These are phyloP conservation scores for Pseudonitzschia delicatissima DNA, from an alignment of 108 stramenopile genomes.

Conservation along the genomic window DNA sequence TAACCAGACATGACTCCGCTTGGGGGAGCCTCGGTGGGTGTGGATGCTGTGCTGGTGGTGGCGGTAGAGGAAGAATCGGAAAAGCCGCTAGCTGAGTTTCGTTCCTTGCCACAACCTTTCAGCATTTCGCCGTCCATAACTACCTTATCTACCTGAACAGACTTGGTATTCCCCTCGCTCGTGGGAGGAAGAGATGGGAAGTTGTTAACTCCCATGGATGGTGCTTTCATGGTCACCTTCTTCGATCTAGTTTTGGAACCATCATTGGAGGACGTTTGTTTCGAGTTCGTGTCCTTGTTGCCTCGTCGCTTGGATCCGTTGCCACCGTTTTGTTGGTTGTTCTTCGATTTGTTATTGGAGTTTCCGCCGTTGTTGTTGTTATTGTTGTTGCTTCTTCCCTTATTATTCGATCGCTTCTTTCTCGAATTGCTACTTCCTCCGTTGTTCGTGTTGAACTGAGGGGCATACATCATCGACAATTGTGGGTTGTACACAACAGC, in stretches of 20 bases:
- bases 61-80: constrained; percentile 44
- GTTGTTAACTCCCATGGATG: constrained; percentile 22
- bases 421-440: not conserved
- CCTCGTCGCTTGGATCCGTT: constrained; percentile 5
- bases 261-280: not conserved
- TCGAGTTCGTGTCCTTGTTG: constrained; percentile 11
- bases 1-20: constrained; percentile 12
- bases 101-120: not conserved
- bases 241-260: not conserved
- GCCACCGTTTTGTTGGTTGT: constrained; percentile 13
- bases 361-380: constrained; percentile 19
- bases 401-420: constrained; percentile 19
- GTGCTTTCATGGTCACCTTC: constrained; percentile 2
- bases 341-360: constrained; percentile 13
- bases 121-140: constrained; percentile 19
- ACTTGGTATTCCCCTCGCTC: constrained; percentile 5
- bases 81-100: not conserved
- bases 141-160: constrained; percentile 20
- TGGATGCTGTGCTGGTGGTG: constrained; percentile 30
- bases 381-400: constrained; percentile 19
- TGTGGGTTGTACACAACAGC: constrained; percentile 2
- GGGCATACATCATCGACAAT: constrained; percentile 6
- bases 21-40: constrained; percentile 17
- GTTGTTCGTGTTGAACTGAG: constrained; percentile 17
- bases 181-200: constrained; percentile 17